Base-by-base conservation (phyloP, 2,329 filamentous ascomycete species). In the Diaporthe capsici region DNA sequence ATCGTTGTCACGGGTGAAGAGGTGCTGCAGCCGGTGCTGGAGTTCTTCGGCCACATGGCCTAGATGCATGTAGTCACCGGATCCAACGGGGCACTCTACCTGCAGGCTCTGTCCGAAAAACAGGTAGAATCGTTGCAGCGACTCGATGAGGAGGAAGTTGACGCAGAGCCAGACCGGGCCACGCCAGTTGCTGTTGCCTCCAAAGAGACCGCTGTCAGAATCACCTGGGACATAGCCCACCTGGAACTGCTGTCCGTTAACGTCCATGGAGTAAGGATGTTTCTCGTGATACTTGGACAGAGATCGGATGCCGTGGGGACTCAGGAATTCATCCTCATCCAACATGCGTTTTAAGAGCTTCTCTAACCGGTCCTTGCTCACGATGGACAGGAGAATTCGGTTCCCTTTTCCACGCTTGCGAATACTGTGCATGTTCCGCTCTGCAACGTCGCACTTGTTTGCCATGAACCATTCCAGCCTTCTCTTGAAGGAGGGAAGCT, bases 121-220 rank as follows among this genome's bases (percentile, higher is more conserved):
- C 85, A 98, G 93, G 87, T 95, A 97, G 88, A 98, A 98, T 44
- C 96, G 91, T 81, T 98, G 94, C n/a, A 98, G 90, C 9, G 96
- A 96, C 84, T 98, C 96, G 55, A 98, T 94, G 20, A 98, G 90
- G 72, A 98, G 86, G 86, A 98, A 98, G 85, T 98, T 98, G 86
- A 98, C 95, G 77, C 95, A 97, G 67, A 98, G 89, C 96, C 96
- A 98, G 80, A 98, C 96, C 0, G 97, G 96, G 0, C 94, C 96
- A 86, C 96, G 92, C 96, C 96, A 98, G 85, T 98, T 98, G 84
- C 95, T 98, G 89, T 98, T 98, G 79, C 96, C 96, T 72, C 96
- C 96, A 81, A 98, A 98, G 7, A 98, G 90, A 4, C 95, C 95
- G 81, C 94, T 98, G 85, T 98, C 96, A 0, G 96, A 98, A 82